A percentile compares a stretch with the other conserved stretches of the same genome.
phyloP scores from a whole-genome alignment of 176 grass and related monocot species.

The Dendrocalamus sinicus region DNA sequence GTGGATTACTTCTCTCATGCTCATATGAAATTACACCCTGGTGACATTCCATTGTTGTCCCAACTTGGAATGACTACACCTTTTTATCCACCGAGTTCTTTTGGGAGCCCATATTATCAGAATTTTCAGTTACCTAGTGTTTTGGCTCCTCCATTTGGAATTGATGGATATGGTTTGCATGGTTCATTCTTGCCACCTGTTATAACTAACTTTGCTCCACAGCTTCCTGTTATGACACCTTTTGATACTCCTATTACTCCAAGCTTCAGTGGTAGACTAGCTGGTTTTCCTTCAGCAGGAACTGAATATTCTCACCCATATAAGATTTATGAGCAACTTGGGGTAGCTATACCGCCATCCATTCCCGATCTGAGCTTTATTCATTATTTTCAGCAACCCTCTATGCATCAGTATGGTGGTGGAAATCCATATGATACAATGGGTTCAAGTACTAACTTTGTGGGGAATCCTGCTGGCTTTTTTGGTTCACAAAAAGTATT shows the following conservation, averaged over 20 bases:
- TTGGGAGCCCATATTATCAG: slow-evolving; percentile 57
- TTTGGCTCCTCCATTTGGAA: slow-evolving; percentile 53
- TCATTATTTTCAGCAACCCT: slow-evolving; percentile 62
- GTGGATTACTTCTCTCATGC: slow-evolving; percentile 45
- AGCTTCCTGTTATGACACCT: slow-evolving; percentile 48
- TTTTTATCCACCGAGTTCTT: slow-evolving; percentile 62
- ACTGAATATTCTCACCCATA: slow-evolving; percentile 62
- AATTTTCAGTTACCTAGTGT: slow-evolving; percentile 58
- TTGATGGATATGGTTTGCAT: slow-evolving; percentile 56
- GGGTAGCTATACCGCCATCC: slow-evolving; percentile 53
- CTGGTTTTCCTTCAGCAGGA: slow-evolving; percentile 47
- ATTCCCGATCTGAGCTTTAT: slow-evolving; percentile 65
- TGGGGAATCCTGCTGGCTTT: slow-evolving; percentile 44
- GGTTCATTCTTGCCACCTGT: slow-evolving; percentile 58
- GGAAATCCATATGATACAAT: slow-evolving; percentile 64
- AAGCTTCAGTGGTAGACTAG: slow-evolving; percentile 57
- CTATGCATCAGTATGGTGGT: slow-evolving; percentile 55
- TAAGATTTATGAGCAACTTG: slow-evolving; percentile 72
- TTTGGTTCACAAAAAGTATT: slow-evolving; percentile 63
- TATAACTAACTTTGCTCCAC: slow-evolving; percentile 25
- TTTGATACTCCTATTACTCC: slow-evolving; percentile 58
- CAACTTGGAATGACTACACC: slow-evolving; percentile 55
- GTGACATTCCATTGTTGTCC: slow-evolving; percentile 54
- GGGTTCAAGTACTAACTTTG: slow-evolving; percentile 43
- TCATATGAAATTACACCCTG: slow-evolving; percentile 60